These are phyloP conservation scores for Alternaria arbusti DNA, from an alignment of 2,329 filamentous ascomycete species.

Conservation along the genomic window DNA sequence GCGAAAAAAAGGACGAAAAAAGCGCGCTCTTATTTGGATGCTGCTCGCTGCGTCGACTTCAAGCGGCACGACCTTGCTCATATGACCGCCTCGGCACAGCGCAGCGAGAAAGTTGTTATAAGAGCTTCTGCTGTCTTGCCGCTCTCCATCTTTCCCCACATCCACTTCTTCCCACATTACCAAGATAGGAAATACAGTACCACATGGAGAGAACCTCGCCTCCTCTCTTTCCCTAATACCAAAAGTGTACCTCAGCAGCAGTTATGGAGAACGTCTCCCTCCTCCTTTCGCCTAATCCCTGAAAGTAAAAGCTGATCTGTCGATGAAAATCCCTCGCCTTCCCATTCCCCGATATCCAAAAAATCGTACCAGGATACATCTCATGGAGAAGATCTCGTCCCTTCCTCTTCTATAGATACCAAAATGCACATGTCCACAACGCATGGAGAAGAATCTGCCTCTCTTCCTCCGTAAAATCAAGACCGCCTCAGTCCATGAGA, in stretches of 20 bases:
- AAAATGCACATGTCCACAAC: not conserved
- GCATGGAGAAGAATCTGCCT: not conserved
- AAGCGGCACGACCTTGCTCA: rapidly evolving
- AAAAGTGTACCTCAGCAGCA: no score
- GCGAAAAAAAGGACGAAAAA: no score
- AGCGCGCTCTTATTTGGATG: not conserved
- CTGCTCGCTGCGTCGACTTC: not conserved
- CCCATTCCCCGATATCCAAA: not conserved
- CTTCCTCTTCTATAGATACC: not conserved
- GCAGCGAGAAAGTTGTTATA: no score
- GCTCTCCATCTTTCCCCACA: not conserved
- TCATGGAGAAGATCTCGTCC: not conserved
- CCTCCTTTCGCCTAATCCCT: no score
- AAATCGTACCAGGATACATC: not conserved
- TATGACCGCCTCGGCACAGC: not conserved
- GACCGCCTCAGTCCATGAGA: rapidly evolving
- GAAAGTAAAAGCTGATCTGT: rapidly evolving
- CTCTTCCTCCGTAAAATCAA: not conserved
- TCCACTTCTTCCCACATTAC: not conserved
- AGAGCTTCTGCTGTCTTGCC: rapidly evolving
- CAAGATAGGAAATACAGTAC: not conserved
- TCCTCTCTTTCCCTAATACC: not conserved
- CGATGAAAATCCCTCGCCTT: not conserved
- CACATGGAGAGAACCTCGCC: not conserved
- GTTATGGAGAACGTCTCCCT: no score